These are phyloP conservation scores for Bertia moriformis DNA, from an alignment of 2,329 filamentous ascomycete species.

Conservation along the genomic window DNA sequence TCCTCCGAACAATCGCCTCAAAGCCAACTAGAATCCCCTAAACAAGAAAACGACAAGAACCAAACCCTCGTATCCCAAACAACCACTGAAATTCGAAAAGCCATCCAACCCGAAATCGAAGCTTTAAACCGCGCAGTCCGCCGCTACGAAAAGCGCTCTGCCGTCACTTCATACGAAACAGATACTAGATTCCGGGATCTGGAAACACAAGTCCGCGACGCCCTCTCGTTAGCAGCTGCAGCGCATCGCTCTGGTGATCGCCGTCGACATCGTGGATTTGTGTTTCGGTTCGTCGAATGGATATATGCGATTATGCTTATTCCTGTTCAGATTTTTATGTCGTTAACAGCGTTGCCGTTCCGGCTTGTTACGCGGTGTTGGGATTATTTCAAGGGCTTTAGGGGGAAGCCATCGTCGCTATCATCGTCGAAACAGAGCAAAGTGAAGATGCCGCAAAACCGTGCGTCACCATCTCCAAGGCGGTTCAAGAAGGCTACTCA, in stretches of 20 bases:
- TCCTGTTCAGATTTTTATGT: not conserved
- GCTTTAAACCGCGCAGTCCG: conserved; percentile 77
- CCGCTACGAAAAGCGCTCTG: conserved; percentile 79
- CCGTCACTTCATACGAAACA: conserved; percentile 59
- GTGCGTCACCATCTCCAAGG: too few relatives aligned
- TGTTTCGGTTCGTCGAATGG: not conserved
- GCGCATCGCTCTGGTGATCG: conserved; percentile 20
- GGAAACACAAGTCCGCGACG: conserved; percentile 60
- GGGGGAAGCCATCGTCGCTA: too few relatives aligned
- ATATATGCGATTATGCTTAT: not conserved
- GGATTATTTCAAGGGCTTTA: not conserved
- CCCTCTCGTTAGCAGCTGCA: conserved; percentile 66
- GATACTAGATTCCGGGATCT: conserved; percentile 62
- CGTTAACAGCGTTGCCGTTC: not conserved
- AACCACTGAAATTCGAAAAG: conserved; percentile 42
- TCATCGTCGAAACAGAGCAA: too few relatives aligned
- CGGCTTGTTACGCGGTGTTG: not conserved
- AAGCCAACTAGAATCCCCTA: conserved; percentile 15
- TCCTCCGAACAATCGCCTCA: conserved; percentile 9
- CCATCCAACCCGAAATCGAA: conserved; percentile 69
- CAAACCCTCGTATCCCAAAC: conserved; percentile 25
- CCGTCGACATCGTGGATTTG: too few relatives aligned
- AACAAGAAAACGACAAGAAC: too few relatives aligned
- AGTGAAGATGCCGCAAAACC: too few relatives aligned
- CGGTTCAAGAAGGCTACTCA: too few relatives aligned